Evolutionary conservation across 2,329 filamentous ascomycete genomes (phyloP), one percentile per base, ranked within the genome.

Genomic region (Tolypocladium inflatum): DNA sequence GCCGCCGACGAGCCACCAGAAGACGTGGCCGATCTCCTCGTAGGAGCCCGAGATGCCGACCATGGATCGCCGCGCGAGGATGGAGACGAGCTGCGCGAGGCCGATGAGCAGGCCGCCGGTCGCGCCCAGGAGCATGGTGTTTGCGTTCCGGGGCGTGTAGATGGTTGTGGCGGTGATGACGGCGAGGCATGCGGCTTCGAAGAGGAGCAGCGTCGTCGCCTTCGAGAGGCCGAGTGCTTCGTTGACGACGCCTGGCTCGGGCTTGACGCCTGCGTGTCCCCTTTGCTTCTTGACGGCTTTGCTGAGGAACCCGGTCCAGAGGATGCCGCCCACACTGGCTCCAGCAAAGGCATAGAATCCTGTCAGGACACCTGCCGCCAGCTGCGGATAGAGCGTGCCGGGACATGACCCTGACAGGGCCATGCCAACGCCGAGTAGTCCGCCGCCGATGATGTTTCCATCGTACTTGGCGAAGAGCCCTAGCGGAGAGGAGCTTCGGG

Each of bases 391-490:
- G 7, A 87, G 77, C 0, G 84, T 87, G 0, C 86, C 86, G 0
- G 86, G 84, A 59, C 86, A 88, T 0, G 85, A 80, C 10, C 84
- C 85, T 0, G 84, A 80, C 19, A 88, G 71, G 7, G 82, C 78
- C 85, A 89, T 87, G 57, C 86, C 86, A n/a, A 79, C 68, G 41
- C 86, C 86, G 33, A 87, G 77, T 3, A 88, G 70, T 19, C 76
- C 65, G 5, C 86, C 86, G 57, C 86, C 86, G 62, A 87, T 63
- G 53, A 88, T 70, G 67, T 89, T 89, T 58, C 84, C 86, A 64
- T 87, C 85, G 64, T 84, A 84, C 21, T 70, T 66, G 10, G 74
- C 73, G 62, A 84, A 78, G 64, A 85, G 71, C 56, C 77, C 79
- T 33, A 85, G 66, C 7, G 78, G 74, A 1, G 83, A 80, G 39